phyloP scores from a whole-genome alignment of 2,329 filamentous ascomycete species.

The Sarocladium kiliense region DNA sequence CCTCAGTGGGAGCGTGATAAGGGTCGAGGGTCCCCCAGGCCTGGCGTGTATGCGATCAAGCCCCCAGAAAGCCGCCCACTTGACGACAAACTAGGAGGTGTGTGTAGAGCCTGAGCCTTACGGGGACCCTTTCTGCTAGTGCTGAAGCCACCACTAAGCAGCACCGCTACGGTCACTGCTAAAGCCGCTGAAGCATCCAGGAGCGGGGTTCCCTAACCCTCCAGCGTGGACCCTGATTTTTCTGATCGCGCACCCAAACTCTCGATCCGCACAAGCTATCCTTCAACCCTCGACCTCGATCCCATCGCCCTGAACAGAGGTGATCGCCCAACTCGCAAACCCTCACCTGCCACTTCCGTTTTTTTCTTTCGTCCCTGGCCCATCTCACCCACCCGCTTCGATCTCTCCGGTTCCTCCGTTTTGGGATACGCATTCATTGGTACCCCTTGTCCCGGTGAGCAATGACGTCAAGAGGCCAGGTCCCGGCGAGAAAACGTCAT shows the following conservation, averaged over 20 bases:
- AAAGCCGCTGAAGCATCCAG: not conserved
- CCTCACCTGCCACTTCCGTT: not conserved
- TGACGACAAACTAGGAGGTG: not conserved
- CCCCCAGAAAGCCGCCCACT: not conserved
- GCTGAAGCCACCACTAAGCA: not conserved
- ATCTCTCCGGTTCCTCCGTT: not conserved
- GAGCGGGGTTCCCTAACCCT: not conserved
- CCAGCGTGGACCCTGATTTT: conserved; percentile 10
- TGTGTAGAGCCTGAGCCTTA: not conserved
- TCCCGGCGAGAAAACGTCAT: not conserved
- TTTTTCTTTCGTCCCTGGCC: not conserved
- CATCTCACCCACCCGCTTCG: not conserved
- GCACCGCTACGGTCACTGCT: not conserved
- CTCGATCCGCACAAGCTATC: conserved; percentile 4
- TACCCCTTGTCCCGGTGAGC: not conserved
- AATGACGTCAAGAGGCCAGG: not conserved
- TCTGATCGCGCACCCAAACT: conserved; percentile 8
- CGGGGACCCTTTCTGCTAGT: not conserved
- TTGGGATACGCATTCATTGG: not conserved
- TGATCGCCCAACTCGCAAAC: not conserved
- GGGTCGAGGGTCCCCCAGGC: not conserved
- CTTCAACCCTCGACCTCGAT: not conserved
- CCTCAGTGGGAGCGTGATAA: not conserved
- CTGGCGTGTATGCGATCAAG: not conserved
- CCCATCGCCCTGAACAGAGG: not conserved